Conservation (phyloP, 2,329 filamentous ascomycete species). For the Lecanosticta acicola region DNA sequence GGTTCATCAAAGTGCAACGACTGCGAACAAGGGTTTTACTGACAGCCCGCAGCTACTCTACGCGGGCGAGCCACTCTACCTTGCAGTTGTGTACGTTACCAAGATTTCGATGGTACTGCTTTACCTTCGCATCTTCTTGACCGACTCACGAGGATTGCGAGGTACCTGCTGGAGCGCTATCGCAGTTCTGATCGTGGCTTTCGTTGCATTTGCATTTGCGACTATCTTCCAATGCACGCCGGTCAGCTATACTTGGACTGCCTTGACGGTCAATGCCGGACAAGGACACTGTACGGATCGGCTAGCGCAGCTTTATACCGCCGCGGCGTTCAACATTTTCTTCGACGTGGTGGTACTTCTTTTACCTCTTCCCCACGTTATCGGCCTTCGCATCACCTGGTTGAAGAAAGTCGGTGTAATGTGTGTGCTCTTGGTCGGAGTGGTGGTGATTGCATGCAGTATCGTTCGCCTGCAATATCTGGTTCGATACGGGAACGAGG, state of each 20-base stretch:
- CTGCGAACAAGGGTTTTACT: not conserved
- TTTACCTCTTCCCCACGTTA: constrained; percentile 4
- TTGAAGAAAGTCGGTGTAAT: constrained; percentile 5
- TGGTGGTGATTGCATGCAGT: constrained; percentile 12
- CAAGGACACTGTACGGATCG: constrained; percentile 5
- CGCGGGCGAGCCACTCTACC: constrained; percentile 7
- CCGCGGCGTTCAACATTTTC: constrained; percentile 6
- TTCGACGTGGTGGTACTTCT: constrained; percentile 9
- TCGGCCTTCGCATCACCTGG: constrained; percentile 2
- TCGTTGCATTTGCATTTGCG: not conserved
- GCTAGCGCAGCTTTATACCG: constrained; percentile 6
- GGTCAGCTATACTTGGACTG: constrained; percentile 4
- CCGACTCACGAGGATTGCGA: not conserved
- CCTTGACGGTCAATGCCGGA: not conserved
- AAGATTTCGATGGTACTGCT: constrained; percentile 9
- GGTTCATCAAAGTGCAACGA: not conserved
- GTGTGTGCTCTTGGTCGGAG: constrained; percentile 12
- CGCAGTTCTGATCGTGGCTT: not conserved
- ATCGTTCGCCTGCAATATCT: constrained; percentile 13
- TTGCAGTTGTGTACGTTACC: constrained; percentile 3
- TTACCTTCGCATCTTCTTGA: constrained; percentile 6
- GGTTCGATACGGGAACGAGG: not conserved
- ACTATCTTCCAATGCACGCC: constrained; percentile 5
- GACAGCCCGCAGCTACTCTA: constrained; percentile 6
- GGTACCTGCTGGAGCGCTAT: constrained; percentile 3